Evolutionary conservation across 768 basidiomycete species (phyloP).

Genomic region (Lentinula detonsa): DNA sequence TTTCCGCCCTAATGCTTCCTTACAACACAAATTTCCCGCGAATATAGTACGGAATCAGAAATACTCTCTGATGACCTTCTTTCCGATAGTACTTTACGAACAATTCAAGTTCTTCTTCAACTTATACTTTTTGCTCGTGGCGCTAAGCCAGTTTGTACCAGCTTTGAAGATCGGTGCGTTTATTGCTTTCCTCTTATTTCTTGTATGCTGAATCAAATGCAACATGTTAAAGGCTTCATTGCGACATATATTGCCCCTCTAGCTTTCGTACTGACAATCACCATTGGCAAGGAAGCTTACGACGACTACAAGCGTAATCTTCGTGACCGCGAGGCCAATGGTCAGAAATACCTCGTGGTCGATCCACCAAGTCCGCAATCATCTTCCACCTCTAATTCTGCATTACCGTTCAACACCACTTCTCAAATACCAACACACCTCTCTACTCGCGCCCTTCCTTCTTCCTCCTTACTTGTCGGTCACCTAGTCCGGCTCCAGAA

Average conservation of each 20-base stretch:
- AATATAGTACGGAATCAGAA: slow-evolving; percentile 98
- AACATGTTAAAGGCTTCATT: slow-evolving; percentile 66
- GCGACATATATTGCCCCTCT: slow-evolving; percentile 94
- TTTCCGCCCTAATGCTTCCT: slow-evolving; percentile 70
- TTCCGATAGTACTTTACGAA: slow-evolving; percentile 96
- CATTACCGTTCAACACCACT: slow-evolving; percentile 26
- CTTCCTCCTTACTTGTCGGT: slow-evolving; percentile 84
- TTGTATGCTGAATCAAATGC: neutral
- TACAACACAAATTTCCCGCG: slow-evolving; percentile 67
- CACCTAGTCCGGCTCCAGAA: slow-evolving; percentile 91
- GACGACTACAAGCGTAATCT: slow-evolving; percentile 95
- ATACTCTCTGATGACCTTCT: slow-evolving; percentile 94
- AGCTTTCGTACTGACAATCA: slow-evolving; percentile 90
- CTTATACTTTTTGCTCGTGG: slow-evolving; percentile 95
- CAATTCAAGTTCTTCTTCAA: slow-evolving; percentile 99
- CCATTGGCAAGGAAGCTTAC: slow-evolving; percentile 98
- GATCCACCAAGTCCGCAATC: slow-evolving; percentile 35
- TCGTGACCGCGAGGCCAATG: slow-evolving; percentile 93
- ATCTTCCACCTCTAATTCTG: slow-evolving; percentile 19
- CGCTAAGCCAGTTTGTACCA: slow-evolving; percentile 92
- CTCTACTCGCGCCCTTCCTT: slow-evolving; percentile 74
- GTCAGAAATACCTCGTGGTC: slow-evolving; percentile 83
- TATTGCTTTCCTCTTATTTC: neutral
- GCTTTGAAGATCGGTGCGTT: slow-evolving; percentile 88
- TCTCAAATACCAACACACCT: slow-evolving; percentile 38